These are phyloP conservation scores for Endocladia muricata DNA, from an alignment of 31 red algal genomes.

Conservation along the genomic window DNA sequence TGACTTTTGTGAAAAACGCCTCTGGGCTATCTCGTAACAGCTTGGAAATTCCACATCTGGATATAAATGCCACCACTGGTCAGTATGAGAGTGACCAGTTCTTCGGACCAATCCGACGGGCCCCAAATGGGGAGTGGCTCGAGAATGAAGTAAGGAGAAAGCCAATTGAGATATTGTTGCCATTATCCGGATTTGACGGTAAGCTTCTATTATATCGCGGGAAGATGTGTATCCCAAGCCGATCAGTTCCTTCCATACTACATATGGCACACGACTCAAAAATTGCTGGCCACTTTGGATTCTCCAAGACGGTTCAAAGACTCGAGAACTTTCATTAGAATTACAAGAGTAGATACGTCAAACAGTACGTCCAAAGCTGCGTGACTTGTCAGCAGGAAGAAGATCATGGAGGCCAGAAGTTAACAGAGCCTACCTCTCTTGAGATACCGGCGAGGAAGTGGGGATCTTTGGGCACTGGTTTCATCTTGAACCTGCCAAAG, in stretches of 20 bases:
- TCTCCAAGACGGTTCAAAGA: background rate
- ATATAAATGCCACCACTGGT: no score
- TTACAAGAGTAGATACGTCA: background rate
- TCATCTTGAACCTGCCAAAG: background rate
- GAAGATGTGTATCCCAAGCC: background rate
- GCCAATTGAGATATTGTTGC: background rate
- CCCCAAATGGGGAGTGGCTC: background rate
- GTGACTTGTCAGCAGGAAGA: background rate
- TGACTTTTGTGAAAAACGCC: background rate
- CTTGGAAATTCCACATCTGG: rapidly evolving
- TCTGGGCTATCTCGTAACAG: background rate
- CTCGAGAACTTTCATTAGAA: conserved; percentile 1
- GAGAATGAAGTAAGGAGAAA: background rate
- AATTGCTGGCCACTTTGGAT: background rate
- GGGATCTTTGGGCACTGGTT: background rate
- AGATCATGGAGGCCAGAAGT: background rate
- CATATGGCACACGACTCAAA: background rate
- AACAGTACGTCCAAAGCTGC: background rate
- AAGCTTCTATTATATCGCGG: background rate
- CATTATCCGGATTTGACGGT: background rate
- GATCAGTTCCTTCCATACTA: background rate
- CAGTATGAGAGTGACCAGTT: background rate
- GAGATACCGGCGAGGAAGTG: background rate
- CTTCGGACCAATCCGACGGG: background rate
- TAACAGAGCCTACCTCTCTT: background rate